Evolutionary conservation across 2,329 filamentous ascomycete genomes (phyloP), one percentile per base, ranked within the genome.

Genomic region (Alternaria brassicae): DNA sequence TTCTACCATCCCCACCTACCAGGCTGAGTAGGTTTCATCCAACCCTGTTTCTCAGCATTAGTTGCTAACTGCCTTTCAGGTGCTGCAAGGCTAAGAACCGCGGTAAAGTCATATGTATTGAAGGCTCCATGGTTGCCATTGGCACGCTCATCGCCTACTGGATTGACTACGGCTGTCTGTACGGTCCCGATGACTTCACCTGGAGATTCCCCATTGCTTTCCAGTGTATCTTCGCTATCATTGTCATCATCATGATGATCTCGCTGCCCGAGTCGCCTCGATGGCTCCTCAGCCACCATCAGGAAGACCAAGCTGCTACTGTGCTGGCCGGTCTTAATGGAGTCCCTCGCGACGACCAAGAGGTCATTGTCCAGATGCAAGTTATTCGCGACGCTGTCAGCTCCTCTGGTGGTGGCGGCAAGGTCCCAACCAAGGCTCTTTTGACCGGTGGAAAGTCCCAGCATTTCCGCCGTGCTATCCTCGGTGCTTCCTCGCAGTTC

Each of bases 381-480:
- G 85, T 89, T 0, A 88, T 90, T 13, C 77, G 86, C 13, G 89
- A 92, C 65, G 74, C 73, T 53, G 77, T 80, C 58, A 72, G 69
- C 25, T 71, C 71, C 19, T 69, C 76, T 48, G 76, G 77, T 36
- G 73, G 72, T 54, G 68, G 71, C 34, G 74, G 76, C 19, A 74
- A 78, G 62, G 71, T 71, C 49, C 63, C 65, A 6, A 78, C 73
- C 54, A 77, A 77, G 48, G 81, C 66, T 81, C 84, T 10, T 78
- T 88, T 88, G 65, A 88, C 85, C 3, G 81, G 82, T 53, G 86
- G 87, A 63, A 87, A 86, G 77, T 87, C 85, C 0, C 87, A 89
- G 77, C 86, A 89, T 69, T 83, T 88, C 77, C 83, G 87, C 15
- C 82, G 87, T 44, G 85, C 88, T 79, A 58, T 88, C 34, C 80